Base-by-base conservation (phyloP, 345 rosid species). In the Dovyalis caffra region DNA sequence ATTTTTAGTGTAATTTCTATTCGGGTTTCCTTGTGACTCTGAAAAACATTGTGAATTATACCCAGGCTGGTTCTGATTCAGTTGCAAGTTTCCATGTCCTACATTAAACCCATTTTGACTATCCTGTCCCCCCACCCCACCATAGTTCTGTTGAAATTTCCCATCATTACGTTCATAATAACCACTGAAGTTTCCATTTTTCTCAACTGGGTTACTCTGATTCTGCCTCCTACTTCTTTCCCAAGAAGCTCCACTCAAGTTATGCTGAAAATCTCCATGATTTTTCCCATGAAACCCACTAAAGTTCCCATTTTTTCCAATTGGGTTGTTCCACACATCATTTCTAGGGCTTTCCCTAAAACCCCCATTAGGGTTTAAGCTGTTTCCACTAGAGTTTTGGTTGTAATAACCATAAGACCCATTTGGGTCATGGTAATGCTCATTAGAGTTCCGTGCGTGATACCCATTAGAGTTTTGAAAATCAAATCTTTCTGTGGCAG, bases 401-500 rank as follows among this genome's bases (percentile, higher is more conserved):
- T 68, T 70, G 67, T 68, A 37, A 57, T 66, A 21, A 75, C 15
- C 32, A 26, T n/a, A 69, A 37, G 34, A 63, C 31, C 64, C 83
- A 75, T 37, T 34, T 33, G 78, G 71, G 74, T 51, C 67, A 58
- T 78, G 80, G 37, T 45, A 69, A 57, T 43, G 21, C 68, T 76
- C 58, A 3, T 62, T 63, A 65, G 64, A 71, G 70, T 80, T 37
- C 18, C 85, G 83, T 14, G 15, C 6, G 1, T 15, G 45, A 58
- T 68, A 33, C 1, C 66, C 82, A 23, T 71, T 68, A 65, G 83
- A 53, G 75, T 67, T 71, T 34, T 49, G 71, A 61, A 80, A 71
- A 71, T 88, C 87, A 65, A 75, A 86, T 77, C 87, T 85, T 85
- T 88, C 80, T 25, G 86, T 76, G 8, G 88, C 89, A 2, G 90